These are phyloP conservation scores for Cystobasidium slooffiae DNA, from an alignment of 1,284 basidiomycete genomes.

Conservation along the genomic window DNA sequence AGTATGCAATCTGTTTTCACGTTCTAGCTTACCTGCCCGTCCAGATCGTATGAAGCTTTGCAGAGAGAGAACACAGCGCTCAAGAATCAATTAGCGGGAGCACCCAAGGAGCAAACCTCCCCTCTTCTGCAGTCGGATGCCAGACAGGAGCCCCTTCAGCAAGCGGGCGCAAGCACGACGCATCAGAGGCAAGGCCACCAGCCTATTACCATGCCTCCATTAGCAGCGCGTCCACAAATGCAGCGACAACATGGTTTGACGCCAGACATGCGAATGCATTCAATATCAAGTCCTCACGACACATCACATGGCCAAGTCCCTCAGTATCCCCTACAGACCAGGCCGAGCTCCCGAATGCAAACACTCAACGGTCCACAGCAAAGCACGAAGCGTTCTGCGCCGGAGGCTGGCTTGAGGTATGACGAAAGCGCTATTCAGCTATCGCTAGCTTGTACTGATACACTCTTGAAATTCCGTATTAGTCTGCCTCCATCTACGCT, in stretches of 20 bases:
- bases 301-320: too few relatives aligned
- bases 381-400: conserved; percentile 2
- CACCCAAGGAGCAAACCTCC: not conserved
- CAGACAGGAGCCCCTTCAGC: not conserved
- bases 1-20: not conserved
- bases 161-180: too few relatives aligned
- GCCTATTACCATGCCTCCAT: too few relatives aligned
- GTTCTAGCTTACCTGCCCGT: not conserved
- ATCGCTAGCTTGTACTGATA: not conserved
- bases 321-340: not conserved
- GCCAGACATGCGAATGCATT: too few relatives aligned
- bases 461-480: not conserved
- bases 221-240: too few relatives aligned
- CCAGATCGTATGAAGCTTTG: conserved; percentile 25
- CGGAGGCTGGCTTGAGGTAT: conserved; percentile 9
- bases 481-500: not conserved
- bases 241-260: too few relatives aligned
- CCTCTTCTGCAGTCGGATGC: not conserved
- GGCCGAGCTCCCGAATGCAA: not conserved
- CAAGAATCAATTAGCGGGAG: conserved; percentile 15
- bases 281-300: too few relatives aligned
- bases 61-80: conserved; percentile 29
- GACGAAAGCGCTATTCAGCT: not conserved
- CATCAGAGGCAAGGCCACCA: too few relatives aligned
- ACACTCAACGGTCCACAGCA: not conserved